phyloP scores from a whole-genome alignment of 73 alveolate species.

The Tetrahymena elliotti region DNA sequence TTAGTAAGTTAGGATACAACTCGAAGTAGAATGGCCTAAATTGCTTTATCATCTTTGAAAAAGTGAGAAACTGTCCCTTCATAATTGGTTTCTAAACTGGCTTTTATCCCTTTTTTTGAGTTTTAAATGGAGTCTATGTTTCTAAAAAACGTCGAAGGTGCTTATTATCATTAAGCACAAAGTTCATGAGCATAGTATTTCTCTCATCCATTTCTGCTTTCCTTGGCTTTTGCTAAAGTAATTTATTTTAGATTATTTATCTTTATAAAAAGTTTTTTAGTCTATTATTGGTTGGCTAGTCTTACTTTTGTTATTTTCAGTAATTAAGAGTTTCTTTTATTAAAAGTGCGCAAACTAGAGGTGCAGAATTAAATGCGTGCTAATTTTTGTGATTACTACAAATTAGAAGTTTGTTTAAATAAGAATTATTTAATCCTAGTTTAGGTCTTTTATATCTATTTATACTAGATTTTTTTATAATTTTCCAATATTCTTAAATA shows the following conservation, averaged over 20 bases:
- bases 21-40: neutral
- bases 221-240: neutral
- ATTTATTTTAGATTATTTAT: neutral
- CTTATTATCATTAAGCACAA: neutral
- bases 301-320: neutral
- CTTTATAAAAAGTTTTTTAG: neutral
- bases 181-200: neutral
- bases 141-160: neutral
- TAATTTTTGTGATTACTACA: neutral
- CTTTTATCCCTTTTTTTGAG: neutral
- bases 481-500: neutral
- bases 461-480: neutral
- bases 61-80: neutral
- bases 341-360: neutral
- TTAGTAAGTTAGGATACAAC: neutral
- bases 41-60: neutral
- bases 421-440: neutral
- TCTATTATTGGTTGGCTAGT: neutral
- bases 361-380: neutral
- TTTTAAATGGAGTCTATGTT: neutral
- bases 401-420: neutral
- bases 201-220: neutral
- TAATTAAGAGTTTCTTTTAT: neutral
- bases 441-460: too few species aligned
- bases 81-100: neutral